Evolutionary conservation across 768 basidiomycete genomes (phyloP).

Genomic region (Mycena pura): DNA sequence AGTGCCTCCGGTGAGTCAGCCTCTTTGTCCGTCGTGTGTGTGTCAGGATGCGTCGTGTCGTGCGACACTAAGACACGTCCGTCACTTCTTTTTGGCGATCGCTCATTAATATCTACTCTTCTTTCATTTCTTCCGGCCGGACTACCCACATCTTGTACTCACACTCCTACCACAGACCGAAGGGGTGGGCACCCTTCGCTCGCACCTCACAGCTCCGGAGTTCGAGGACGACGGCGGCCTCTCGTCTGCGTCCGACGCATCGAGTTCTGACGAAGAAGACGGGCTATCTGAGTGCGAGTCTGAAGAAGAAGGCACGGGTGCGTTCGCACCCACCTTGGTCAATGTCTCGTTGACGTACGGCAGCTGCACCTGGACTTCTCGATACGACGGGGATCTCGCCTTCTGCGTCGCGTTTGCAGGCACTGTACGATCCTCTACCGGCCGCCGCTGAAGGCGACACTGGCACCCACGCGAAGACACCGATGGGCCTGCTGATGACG

Average conservation of each 20-base stretch:
- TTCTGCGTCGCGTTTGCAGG: slow-evolving; percentile 14
- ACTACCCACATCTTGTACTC: not conserved
- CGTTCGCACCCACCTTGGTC: not conserved
- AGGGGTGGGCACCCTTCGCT: slow-evolving; percentile 84
- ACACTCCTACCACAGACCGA: slow-evolving; percentile 62
- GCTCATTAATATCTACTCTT: no score
- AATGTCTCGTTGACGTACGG: no score
- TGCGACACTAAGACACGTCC: no score
- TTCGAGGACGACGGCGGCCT: slow-evolving; percentile 84
- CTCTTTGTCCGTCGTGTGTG: not conserved
- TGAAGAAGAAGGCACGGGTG: slow-evolving; percentile 34
- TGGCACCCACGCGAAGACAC: not conserved
- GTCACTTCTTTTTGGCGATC: no score
- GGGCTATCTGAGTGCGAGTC: not conserved
- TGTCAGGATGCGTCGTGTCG: not conserved
- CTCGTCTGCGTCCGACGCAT: slow-evolving; percentile 48
- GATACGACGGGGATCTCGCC: no score
- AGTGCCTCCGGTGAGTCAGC: slow-evolving; percentile 70
- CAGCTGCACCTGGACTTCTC: no score
- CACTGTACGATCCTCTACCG: slow-evolving; percentile 10
- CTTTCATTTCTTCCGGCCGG: no score
- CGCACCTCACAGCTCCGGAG: slow-evolving; percentile 57
- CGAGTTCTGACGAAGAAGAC: not conserved
- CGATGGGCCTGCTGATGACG: slow-evolving; percentile 21
- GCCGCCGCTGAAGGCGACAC: slow-evolving; percentile 1